phyloP scores from a whole-genome alignment of 371 early-diverging fungal species.

The Sporodiniella umbellata region DNA sequence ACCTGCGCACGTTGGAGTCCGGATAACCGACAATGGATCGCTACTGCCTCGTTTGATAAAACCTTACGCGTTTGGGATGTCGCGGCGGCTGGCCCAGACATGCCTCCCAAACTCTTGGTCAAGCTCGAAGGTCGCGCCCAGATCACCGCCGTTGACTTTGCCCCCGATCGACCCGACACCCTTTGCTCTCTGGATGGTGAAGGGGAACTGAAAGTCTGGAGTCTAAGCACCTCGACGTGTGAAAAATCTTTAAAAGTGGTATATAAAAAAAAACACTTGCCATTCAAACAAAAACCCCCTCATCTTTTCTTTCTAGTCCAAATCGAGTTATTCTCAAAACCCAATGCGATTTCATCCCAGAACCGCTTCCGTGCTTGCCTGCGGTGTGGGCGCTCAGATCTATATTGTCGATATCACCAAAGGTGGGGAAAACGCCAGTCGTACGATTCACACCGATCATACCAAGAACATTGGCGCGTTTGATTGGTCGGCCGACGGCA shows the following conservation, averaged over 20 bases:
- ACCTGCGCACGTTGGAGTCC: conserved; percentile 51
- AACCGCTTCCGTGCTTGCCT: conserved; percentile 40
- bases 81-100: conserved; percentile 13
- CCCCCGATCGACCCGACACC: conserved; percentile 43
- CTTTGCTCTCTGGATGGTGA: conserved; percentile 56
- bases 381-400: conserved; percentile 44
- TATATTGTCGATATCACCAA: conserved; percentile 48
- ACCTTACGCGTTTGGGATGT: conserved; percentile 56
- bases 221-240: conserved; percentile 36
- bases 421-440: conserved; percentile 25
- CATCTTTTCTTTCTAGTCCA: no score
- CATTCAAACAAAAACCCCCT: no score
- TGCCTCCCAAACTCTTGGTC: conserved; percentile 26
- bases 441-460: conserved; percentile 43
- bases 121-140: conserved; percentile 34
- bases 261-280: no score
- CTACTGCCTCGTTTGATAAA: conserved; percentile 51
- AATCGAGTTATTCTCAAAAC: conserved; percentile 42
- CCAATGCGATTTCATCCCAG: conserved; percentile 57
- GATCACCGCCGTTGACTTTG: conserved; percentile 55
- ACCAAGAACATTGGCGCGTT: conserved; percentile 45
- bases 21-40: conserved; percentile 44
- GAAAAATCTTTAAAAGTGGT: conserved; percentile 53
- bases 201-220: conserved; percentile 57
- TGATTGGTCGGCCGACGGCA: conserved; percentile 63